These are phyloP conservation scores for Trametes elegans DNA, from an alignment of 768 basidiomycete genomes.

Conservation along the genomic window DNA sequence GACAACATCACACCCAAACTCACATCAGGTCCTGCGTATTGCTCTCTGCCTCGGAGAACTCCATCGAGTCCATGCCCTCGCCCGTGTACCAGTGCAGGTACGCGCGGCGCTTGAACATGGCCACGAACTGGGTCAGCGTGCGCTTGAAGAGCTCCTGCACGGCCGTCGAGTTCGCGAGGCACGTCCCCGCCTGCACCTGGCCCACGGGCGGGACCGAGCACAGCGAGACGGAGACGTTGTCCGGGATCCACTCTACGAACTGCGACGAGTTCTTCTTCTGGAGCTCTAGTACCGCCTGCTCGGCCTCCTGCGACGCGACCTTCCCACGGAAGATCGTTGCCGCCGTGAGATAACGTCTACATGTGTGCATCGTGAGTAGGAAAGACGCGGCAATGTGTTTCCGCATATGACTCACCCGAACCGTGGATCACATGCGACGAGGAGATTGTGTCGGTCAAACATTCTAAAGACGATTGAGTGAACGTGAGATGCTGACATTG, in stretches of 20 bases:
- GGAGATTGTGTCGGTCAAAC: constrained; percentile 76
- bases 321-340: constrained; percentile 87
- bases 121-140: constrained; percentile 64
- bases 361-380: neutral
- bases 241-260: constrained; percentile 94
- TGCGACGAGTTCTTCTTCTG: constrained; percentile 71
- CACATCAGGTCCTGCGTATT: constrained; percentile 80
- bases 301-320: constrained; percentile 67
- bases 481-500: neutral
- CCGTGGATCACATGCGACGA: constrained; percentile 82
- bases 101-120: constrained; percentile 82
- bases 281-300: constrained; percentile 66
- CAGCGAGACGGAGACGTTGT: constrained; percentile 82
- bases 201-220: constrained; percentile 85
- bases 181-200: constrained; percentile 68
- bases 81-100: constrained; percentile 91
- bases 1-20: constrained; percentile 31
- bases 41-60: constrained; percentile 87
- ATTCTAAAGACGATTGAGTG: constrained; percentile 41
- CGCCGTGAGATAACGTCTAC: constrained; percentile 81
- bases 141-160: constrained; percentile 87
- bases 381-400: neutral
- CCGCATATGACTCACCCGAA: constrained; percentile 52
- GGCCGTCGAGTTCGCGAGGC: constrained; percentile 74
- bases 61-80: constrained; percentile 88